Conservation (phyloP, 441 rosid species). For the Bocquillonia castaneifolia region DNA sequence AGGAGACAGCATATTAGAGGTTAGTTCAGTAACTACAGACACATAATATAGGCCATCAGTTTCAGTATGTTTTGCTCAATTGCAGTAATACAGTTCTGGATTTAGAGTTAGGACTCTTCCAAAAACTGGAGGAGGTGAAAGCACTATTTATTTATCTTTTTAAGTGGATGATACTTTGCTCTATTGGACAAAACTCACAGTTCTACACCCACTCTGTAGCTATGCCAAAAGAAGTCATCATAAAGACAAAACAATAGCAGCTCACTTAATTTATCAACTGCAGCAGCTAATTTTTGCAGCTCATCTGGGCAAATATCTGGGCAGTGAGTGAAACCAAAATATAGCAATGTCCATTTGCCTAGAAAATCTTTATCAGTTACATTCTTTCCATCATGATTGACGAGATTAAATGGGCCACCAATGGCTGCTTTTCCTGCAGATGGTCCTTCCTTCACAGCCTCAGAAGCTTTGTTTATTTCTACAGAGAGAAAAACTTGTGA, state of each 20-base stretch:
- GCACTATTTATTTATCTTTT: not conserved
- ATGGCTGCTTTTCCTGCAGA: conserved; percentile 89
- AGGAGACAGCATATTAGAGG: too few relatives aligned
- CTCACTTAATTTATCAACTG: conserved; percentile 89
- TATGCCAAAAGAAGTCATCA: not conserved
- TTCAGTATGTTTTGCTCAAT: not conserved
- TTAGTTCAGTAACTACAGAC: too few relatives aligned
- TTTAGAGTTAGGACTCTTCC: not conserved
- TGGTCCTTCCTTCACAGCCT: conserved; percentile 86
- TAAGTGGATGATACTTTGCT: not conserved
- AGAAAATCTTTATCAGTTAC: conserved; percentile 70
- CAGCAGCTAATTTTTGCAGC: conserved; percentile 71
- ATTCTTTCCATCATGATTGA: conserved; percentile 72
- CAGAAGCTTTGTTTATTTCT: conserved; percentile 66
- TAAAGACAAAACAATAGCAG: conserved; percentile 11
- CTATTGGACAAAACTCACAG: not conserved
- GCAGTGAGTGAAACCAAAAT: conserved; percentile 97
- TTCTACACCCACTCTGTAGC: not conserved
- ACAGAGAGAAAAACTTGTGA: conserved; percentile 20
- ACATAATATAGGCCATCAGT: too few relatives aligned
- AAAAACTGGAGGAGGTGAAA: conserved; percentile 4
- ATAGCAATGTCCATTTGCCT: conserved; percentile 82
- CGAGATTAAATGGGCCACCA: conserved; percentile 84
- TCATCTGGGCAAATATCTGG: conserved; percentile 98
- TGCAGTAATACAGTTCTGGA: not conserved